Evolutionary conservation across 306 rosid genomes (phyloP).

Genomic region (Rosa persica): DNA sequence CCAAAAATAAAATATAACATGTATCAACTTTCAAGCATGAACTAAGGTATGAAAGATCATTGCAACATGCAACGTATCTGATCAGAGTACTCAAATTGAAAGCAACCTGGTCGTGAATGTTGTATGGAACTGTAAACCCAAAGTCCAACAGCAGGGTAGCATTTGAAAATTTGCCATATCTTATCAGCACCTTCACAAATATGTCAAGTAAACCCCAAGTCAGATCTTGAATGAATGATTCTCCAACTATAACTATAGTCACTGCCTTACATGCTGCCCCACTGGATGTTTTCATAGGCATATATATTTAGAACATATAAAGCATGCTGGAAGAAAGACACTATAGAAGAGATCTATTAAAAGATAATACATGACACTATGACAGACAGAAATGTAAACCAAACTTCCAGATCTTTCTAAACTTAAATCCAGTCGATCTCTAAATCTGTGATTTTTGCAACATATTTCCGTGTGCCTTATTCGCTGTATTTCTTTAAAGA

Average conservation of each 20-base stretch:
- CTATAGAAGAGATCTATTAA: neutral
- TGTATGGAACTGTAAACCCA: slow-evolving; percentile 75
- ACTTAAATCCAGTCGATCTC: neutral
- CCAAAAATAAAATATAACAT: neutral
- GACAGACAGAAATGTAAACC: neutral
- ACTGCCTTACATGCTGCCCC: neutral
- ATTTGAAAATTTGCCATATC: slow-evolving; percentile 79
- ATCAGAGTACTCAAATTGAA: slow-evolving; percentile 17
- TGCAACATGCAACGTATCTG: neutral
- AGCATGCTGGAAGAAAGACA: neutral
- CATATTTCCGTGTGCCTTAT: neutral
- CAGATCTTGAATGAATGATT: neutral
- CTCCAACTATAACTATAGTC: neutral
- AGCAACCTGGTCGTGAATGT: slow-evolving; percentile 69
- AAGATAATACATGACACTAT: neutral
- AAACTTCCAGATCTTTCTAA: neutral
- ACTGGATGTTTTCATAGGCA: neutral
- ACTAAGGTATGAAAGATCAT: neutral
- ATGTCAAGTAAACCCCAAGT: neutral
- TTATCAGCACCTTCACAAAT: slow-evolving; percentile 63
- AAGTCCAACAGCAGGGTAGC: slow-evolving; percentile 77
- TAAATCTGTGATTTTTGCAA: neutral
- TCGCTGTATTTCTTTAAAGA: neutral
- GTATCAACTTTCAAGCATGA: neutral
- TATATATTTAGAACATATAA: neutral